phyloP scores from a whole-genome alignment of 1,284 basidiomycete genomes.

The Mycosarcoma maydis region DNA sequence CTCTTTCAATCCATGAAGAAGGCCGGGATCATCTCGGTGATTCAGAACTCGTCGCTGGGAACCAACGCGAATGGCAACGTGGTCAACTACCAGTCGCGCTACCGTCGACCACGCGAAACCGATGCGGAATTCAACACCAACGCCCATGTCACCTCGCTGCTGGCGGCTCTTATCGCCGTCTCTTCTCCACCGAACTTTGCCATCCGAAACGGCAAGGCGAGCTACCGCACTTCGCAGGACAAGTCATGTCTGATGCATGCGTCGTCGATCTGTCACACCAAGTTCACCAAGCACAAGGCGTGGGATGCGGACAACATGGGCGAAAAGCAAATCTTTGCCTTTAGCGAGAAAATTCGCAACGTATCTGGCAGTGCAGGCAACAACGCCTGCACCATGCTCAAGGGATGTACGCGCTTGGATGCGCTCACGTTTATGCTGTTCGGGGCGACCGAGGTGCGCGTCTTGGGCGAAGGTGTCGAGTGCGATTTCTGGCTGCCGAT shows the following conservation, averaged over 20 bases:
- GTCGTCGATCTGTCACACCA: constrained; percentile 84
- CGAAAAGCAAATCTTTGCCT: constrained; percentile 82
- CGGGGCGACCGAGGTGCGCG: constrained; percentile 79
- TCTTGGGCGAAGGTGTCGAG: constrained; percentile 70
- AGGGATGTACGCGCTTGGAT: constrained; percentile 76
- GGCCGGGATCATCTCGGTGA: constrained; percentile 68
- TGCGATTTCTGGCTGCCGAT: constrained; percentile 93
- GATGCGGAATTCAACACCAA: constrained; percentile 73
- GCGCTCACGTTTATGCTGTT: constrained; percentile 92
- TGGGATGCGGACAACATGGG: constrained; percentile 68
- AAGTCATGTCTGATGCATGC: constrained; percentile 87
- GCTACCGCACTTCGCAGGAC: constrained; percentile 82
- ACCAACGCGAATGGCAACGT: constrained; percentile 1
- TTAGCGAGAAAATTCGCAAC: constrained; percentile 85
- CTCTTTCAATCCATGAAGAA: constrained; percentile 81
- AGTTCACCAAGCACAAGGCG: constrained; percentile 71
- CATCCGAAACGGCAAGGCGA: constrained; percentile 78
- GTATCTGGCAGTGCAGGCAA: constrained; percentile 69
- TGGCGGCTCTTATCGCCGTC: constrained; percentile 85
- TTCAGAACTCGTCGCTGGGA: constrained; percentile 39
- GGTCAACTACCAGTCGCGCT: constrained; percentile 23
- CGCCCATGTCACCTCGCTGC: constrained; percentile 78
- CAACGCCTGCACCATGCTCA: constrained; percentile 76
- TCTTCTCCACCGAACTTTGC: constrained; percentile 94
- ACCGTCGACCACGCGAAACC: constrained; percentile 48